Base-by-base conservation (phyloP, 179 eudicot species). In the Amaranthus tricolor region DNA sequence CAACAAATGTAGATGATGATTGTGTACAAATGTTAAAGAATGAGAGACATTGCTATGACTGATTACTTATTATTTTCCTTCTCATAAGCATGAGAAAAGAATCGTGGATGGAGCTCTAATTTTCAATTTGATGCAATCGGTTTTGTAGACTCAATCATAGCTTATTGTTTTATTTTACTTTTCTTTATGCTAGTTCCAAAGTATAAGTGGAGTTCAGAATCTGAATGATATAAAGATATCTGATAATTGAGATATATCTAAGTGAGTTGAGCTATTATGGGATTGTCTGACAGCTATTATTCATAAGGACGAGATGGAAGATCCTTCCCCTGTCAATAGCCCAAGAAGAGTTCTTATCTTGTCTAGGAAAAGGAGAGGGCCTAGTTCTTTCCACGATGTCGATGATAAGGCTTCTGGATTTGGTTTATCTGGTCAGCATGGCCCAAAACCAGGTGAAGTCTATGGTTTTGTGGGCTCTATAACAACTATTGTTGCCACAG, bases 391-490 rank as follows among this genome's bases (percentile, higher is more conserved):
- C 52, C 78, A 79, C 2, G 87, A 90, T 40, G 71, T 70, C 52
- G 83, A 87, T 58, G 82, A 84, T 47, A 81, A 80, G 59, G 77
- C 85, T 74, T 88, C 89, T 54, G 87, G 85, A 59, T 78, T 89
- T 70, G 94, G 91, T 66, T 73, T 85, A 47, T 89, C 98, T 72
- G 90, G 93, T 74, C 91, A 88, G 72, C 93, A 84, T 73, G 97
- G 97, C 60, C 95, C 97, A 5, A 93, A 91, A 62, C 93, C 90
- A 58, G 87, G 92, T 40, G 98, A 93, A 85, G 97, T 89, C 24
- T 93, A 91, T 76, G 98, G 97, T 2, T 93, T 93, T 79, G 98
- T 93, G 57, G 98, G 98, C 51, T 85, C 95, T 65, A 91, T 93
- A 75, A 83, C 98, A 68, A 88, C 93, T 50, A 90, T 86, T 73